phyloP scores from a whole-genome alignment of 108 stramenopile species.

The Pseudonitzschia pungens region DNA sequence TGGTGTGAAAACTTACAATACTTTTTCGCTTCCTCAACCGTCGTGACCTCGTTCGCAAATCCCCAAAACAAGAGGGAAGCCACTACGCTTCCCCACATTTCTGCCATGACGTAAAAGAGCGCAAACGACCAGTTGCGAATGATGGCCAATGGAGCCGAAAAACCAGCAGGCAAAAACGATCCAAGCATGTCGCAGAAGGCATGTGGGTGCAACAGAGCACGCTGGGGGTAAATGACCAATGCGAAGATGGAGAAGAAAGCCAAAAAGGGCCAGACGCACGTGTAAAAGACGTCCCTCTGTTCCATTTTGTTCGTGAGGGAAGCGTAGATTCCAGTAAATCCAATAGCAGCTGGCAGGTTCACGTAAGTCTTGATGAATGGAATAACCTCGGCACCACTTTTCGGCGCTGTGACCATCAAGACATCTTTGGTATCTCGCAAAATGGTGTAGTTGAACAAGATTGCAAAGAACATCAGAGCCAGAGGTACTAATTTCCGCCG shows the following conservation, averaged over 20 bases:
- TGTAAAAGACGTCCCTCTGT: slow-evolving; percentile 88
- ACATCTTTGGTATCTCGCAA: slow-evolving; percentile 96
- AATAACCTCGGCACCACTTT: slow-evolving; percentile 92
- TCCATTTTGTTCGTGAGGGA: slow-evolving; percentile 85
- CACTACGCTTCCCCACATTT: slow-evolving; percentile 97
- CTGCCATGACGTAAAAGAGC: slow-evolving; percentile 96
- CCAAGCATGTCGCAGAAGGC: slow-evolving; percentile 79
- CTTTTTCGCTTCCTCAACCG: slow-evolving; percentile 94
- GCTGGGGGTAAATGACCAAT: slow-evolving; percentile 85
- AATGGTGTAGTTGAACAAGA: slow-evolving; percentile 98
- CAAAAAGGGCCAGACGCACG: slow-evolving; percentile 86
- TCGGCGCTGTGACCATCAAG: slow-evolving; percentile 87
- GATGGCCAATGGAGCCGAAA: slow-evolving; percentile 80
- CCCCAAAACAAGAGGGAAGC: slow-evolving; percentile 97
- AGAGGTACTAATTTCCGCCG: slow-evolving; percentile 92
- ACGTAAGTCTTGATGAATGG: slow-evolving; percentile 98
- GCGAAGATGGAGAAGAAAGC: slow-evolving; percentile 91
- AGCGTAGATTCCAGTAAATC: slow-evolving; percentile 90
- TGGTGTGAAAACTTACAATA: slow-evolving; percentile 72
- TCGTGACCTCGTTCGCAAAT: slow-evolving; percentile 97
- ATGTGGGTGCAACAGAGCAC: slow-evolving; percentile 84
- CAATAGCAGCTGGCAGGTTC: slow-evolving; percentile 87
- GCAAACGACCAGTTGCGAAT: slow-evolving; percentile 96
- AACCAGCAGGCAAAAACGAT: slow-evolving; percentile 63
- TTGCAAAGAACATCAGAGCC: slow-evolving; percentile 95